Base-by-base conservation (phyloP, 1,284 basidiomycete species). In the Kwoniella shivajii region DNA sequence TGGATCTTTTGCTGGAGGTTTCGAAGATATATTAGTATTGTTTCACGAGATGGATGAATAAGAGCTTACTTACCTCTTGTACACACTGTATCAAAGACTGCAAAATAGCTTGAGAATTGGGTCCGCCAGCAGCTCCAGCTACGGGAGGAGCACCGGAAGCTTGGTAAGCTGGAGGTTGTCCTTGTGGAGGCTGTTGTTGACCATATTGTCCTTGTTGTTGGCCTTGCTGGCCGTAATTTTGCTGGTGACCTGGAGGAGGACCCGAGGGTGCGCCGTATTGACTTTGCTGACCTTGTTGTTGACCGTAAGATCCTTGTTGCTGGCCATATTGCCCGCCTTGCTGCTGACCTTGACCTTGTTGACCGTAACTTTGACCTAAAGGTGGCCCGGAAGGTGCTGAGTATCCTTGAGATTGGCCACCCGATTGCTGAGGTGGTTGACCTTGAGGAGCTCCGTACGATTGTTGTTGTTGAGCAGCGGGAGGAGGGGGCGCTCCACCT, bases 1-100 rank as follows among this genome's bases (percentile, higher is more conserved):
- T 72, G 68, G 52, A 81, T 66, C 41, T 73, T 68, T 76, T 81
- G 80, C 69, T 78, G 58, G 13, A 31, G 13, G 16, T 14, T 11
- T 26, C 27, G 20, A 34, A 16, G 41, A 53, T 31, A 10, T 44
- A 9, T 26, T 20, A 20, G 18, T 41, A 9, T 11, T n/a, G 36
- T 20, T 20, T 26, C 4, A 18, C 13, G 24, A 5, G 24, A 24
- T 22, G 24, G 37, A 14, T 42, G 24, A 34, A 27, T 24, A 13
- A 6, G 24, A 45, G 14, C 22, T 26, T 9, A 66, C 73, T 68
- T 41, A 77, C 75, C 56, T 81, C 80, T 56, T 72, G 66, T 30
- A 80, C 79, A 66, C 77, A 78, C 31, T 75, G 69, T 61, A 75
- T 68, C 22, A 79, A 60, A 30, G 67, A 41, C 11, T 50, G 49